Conservation (phyloP, 345 rosid species). For the Ceriops zippeliana region DNA sequence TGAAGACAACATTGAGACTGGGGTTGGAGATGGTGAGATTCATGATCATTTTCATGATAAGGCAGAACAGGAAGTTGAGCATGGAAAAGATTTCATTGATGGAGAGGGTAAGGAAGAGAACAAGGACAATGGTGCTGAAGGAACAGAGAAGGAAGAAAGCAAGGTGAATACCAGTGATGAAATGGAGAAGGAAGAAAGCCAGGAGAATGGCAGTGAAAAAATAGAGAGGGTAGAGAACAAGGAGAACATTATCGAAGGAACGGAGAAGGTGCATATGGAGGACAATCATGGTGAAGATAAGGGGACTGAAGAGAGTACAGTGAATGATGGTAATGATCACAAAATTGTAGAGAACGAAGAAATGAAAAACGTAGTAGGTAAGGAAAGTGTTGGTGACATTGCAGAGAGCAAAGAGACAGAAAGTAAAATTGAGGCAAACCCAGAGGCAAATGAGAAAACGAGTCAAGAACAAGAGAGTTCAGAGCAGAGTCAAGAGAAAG, state of each 20-base stretch:
- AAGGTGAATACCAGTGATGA: constrained; percentile 8
- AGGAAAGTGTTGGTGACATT: neutral
- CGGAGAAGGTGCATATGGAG: constrained; percentile 14
- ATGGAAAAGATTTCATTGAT: neutral
- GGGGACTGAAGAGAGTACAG: constrained; percentile 18
- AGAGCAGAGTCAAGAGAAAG: constrained; percentile 7
- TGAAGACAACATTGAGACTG: constrained; percentile 28
- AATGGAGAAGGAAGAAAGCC: constrained; percentile 11
- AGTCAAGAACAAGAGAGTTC: constrained; percentile 12
- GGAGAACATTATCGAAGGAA: constrained; percentile 1
- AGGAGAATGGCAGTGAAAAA: constrained; percentile 9
- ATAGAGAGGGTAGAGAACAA: constrained; percentile 9
- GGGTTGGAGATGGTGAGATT: constrained; percentile 20
- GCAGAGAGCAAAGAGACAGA: constrained; percentile 15
- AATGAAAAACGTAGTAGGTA: constrained; percentile 15
- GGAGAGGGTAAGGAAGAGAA: neutral
- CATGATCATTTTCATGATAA: constrained; percentile 18
- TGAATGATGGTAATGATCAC: neutral
- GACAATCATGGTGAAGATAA: constrained; percentile 7
- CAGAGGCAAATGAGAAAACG: constrained; percentile 5
- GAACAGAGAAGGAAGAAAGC: constrained; percentile 20
- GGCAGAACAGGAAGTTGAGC: neutral
- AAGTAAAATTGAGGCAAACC: neutral
- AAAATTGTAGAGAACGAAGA: constrained; percentile 15
- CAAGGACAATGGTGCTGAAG: constrained; percentile 33